These are phyloP conservation scores for Talaromyces sp. DNA, from an alignment of 2,329 filamentous ascomycete genomes.

Conservation along the genomic window DNA sequence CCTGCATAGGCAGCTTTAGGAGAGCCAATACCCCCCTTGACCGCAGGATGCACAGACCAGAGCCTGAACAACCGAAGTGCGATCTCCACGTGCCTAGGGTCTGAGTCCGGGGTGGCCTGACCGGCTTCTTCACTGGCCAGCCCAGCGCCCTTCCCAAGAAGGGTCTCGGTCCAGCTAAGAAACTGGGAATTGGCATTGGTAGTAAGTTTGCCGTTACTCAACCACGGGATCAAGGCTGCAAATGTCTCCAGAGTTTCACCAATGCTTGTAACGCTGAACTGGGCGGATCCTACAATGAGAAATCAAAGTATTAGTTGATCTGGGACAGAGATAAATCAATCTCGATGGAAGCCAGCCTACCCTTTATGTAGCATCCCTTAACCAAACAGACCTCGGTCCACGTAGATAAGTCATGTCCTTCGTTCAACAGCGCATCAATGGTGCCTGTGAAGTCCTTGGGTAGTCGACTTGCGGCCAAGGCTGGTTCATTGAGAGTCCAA, in stretches of 20 bases:
- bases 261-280: slow-evolving; percentile 44
- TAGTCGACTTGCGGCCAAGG: slow-evolving; percentile 61
- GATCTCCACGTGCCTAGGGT: slow-evolving; percentile 34
- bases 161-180: slow-evolving; percentile 75
- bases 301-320: neutral
- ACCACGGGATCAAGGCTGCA: slow-evolving; percentile 65
- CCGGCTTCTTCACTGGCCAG: slow-evolving; percentile 60
- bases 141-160: slow-evolving; percentile 74
- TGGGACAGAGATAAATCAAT: neutral
- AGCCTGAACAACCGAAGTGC: slow-evolving; percentile 54
- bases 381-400: slow-evolving; percentile 84
- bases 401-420: slow-evolving; percentile 59
- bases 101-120: slow-evolving; percentile 20
- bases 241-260: slow-evolving; percentile 69
- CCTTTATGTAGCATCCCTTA: slow-evolving; percentile 77
- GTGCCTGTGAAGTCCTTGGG: slow-evolving; percentile 65
- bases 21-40: slow-evolving; percentile 33
- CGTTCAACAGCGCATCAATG: slow-evolving; percentile 55
- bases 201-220: slow-evolving; percentile 45
- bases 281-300: slow-evolving; percentile 45
- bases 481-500: slow-evolving; percentile 73
- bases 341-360: slow-evolving; percentile 46
- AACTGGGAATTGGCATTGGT: slow-evolving; percentile 64
- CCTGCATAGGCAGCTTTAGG: slow-evolving; percentile 22
- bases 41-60: slow-evolving; percentile 44